Percentiles rank a stretch among this genome's conserved stretches.
Evolutionary conservation across 108 stramenopile species (phyloP).

Genomic region (Fistulifera pelliculosa): DNA sequence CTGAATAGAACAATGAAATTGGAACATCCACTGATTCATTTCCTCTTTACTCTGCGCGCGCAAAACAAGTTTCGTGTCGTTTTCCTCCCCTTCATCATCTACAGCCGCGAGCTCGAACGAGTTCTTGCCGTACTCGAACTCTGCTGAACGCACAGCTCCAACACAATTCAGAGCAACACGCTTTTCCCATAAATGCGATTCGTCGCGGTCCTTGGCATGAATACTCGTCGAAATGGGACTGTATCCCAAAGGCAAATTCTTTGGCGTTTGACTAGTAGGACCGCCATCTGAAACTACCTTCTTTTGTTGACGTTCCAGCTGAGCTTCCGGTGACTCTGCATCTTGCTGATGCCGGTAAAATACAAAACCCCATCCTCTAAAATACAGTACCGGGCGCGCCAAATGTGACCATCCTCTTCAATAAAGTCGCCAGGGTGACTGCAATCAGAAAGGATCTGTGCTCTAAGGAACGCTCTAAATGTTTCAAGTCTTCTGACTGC

Average conservation of each 20-base stretch:
- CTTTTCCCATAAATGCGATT: slow-evolving; percentile 45
- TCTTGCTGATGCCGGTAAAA: slow-evolving; percentile 60
- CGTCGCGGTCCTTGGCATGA: background rate
- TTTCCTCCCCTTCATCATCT: slow-evolving; percentile 21
- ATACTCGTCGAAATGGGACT: slow-evolving; percentile 6
- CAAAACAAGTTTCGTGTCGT: slow-evolving; percentile 26
- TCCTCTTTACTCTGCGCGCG: slow-evolving; percentile 41
- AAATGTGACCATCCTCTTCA: slow-evolving; percentile 49
- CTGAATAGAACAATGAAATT: slow-evolving; percentile 65
- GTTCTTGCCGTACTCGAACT: slow-evolving; percentile 49
- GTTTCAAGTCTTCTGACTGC: too few relatives aligned
- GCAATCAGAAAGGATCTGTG: too few relatives aligned
- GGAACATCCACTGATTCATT: slow-evolving; percentile 75
- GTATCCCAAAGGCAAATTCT: slow-evolving; percentile 7
- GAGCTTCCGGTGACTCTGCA: slow-evolving; percentile 53
- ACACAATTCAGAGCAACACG: slow-evolving; percentile 58
- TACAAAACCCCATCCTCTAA: slow-evolving; percentile 65
- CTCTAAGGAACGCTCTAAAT: too few relatives aligned
- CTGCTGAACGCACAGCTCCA: slow-evolving; percentile 60
- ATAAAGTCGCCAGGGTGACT: slow-evolving; percentile 4
- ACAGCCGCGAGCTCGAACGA: slow-evolving; percentile 57
- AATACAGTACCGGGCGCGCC: slow-evolving; percentile 72
- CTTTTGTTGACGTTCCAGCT: slow-evolving; percentile 38
- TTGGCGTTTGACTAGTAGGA: background rate
- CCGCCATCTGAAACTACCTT: background rate